Evolutionary conservation across 441 rosid species (phyloP).

Genomic region (Omphalea diandra): DNA sequence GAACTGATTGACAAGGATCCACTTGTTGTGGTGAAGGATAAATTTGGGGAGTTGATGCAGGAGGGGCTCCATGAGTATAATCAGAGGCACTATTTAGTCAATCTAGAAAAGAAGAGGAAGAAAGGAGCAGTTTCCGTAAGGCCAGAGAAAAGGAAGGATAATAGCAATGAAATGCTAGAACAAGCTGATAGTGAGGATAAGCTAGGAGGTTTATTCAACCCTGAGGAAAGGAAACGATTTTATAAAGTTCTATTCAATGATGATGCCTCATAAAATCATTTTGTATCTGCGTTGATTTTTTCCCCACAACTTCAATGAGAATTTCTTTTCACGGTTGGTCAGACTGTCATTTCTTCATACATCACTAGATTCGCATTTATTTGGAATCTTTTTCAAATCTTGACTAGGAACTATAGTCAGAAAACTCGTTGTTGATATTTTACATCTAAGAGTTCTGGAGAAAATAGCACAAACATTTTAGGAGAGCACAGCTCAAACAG

Average conservation of each 20-base stretch:
- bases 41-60: constrained; percentile 85
- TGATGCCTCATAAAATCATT: constrained; percentile 15
- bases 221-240: constrained; percentile 84
- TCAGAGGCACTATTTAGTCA: constrained; percentile 45
- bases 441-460: too few species aligned
- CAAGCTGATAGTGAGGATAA: constrained; percentile 44
- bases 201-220: constrained; percentile 58
- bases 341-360: neutral
- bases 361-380: too few species aligned
- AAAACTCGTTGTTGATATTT: too few species aligned
- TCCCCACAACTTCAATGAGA: neutral
- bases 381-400: too few species aligned
- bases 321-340: neutral
- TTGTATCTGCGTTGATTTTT: neutral
- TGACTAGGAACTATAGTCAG: too few species aligned
- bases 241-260: constrained; percentile 75
- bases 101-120: constrained; percentile 66
- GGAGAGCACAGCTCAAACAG: too few species aligned
- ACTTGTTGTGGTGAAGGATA: constrained; percentile 78
- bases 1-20: constrained; percentile 81
- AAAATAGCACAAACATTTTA: too few species aligned
- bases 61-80: constrained; percentile 84
- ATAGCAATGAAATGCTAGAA: constrained; percentile 40
- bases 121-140: constrained; percentile 40
- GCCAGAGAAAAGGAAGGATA: constrained; percentile 35